A percentile compares a stretch with the other conserved stretches of the same genome.
Evolutionary conservation across 2,329 filamentous ascomycete genomes (phyloP).

Genomic region (Annulohypoxylon truncatum): DNA sequence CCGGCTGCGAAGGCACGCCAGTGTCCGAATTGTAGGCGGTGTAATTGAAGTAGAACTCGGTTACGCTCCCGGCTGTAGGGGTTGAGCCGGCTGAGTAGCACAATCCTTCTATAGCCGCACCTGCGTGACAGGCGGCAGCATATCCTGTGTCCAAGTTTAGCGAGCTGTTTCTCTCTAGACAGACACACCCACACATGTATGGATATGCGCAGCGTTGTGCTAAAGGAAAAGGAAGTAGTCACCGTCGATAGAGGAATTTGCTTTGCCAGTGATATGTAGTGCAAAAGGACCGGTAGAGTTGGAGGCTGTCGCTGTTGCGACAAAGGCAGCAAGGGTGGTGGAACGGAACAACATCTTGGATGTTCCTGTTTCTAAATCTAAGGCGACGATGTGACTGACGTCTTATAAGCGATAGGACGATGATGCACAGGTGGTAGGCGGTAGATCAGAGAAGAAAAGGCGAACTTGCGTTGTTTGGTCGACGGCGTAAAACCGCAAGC

Average conservation of each 20-base stretch:
- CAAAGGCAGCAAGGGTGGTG: slow-evolving; percentile 32
- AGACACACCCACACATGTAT: too few species aligned
- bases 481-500: background rate
- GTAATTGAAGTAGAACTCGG: slow-evolving; percentile 45
- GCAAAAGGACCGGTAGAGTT: slow-evolving; percentile 42
- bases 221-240: background rate
- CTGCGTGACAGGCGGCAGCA: slow-evolving; percentile 41
- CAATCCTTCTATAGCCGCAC: slow-evolving; percentile 42
- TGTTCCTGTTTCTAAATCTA: background rate
- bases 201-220: too few species aligned
- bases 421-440: background rate
- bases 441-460: background rate
- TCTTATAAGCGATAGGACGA: background rate
- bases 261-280: slow-evolving; percentile 42
- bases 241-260: slow-evolving; percentile 42
- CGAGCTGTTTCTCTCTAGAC: background rate
- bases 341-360: slow-evolving; percentile 23
- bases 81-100: slow-evolving; percentile 37
- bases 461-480: background rate
- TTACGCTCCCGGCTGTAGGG: slow-evolving; percentile 19
- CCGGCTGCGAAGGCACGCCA: slow-evolving; percentile 35
- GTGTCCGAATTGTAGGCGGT: slow-evolving; percentile 32
- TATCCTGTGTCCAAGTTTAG: slow-evolving; percentile 36
- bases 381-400: background rate
- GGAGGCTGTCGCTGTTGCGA: slow-evolving; percentile 28